Conservation (phyloP, 2,329 filamentous ascomycete genomes). For the Aspergillus sp. region DNA sequence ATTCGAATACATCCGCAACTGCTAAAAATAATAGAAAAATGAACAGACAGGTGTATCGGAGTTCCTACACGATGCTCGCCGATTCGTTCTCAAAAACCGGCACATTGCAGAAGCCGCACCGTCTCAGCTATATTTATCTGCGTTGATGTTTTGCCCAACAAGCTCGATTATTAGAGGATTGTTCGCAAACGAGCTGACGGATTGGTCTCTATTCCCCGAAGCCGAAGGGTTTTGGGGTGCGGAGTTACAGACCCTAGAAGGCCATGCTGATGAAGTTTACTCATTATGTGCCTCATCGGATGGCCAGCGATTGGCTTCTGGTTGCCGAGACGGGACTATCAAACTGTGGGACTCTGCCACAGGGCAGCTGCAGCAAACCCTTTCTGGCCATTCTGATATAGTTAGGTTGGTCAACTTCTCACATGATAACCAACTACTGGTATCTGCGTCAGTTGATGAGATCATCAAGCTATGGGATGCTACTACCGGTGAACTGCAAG, state of each 20-base stretch:
- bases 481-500: background rate
- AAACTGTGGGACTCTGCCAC: background rate
- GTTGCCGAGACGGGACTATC: background rate
- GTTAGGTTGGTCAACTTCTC: background rate
- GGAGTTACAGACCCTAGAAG: background rate
- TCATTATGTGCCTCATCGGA: background rate
- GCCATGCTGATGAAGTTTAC: background rate
- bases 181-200: background rate
- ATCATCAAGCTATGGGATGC: too few relatives aligned
- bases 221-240: background rate
- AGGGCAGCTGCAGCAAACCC: background rate
- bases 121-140: slow-evolving; percentile 13
- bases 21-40: slow-evolving; percentile 6
- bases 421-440: background rate
- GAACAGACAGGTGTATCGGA: background rate
- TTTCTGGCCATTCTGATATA: background rate
- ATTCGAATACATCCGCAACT: background rate
- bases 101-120: slow-evolving; percentile 12
- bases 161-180: background rate
- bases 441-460: background rate
- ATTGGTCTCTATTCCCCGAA: background rate
- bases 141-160: slow-evolving; percentile 14
- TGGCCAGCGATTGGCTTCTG: background rate
- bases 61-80: slow-evolving; percentile 10
- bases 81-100: slow-evolving; percentile 12